phyloP scores from a whole-genome alignment of 2,329 filamentous ascomycete species.

The Hirsutella rhossiliensis region DNA sequence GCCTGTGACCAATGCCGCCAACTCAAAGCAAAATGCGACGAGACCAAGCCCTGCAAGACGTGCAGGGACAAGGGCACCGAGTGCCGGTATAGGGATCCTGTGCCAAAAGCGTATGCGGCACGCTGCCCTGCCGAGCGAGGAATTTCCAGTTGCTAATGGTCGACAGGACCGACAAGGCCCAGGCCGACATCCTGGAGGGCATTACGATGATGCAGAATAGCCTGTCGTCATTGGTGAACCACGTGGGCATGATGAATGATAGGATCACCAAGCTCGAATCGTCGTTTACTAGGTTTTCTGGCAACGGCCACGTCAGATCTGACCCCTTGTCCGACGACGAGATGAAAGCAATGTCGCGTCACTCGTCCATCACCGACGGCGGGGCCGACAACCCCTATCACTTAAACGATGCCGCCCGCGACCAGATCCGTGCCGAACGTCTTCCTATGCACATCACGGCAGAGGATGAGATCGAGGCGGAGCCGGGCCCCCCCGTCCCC shows the following conservation, averaged over 20 bases:
- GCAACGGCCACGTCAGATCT: conserved; percentile 10
- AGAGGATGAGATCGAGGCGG: conserved; percentile 37
- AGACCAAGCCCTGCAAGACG: conserved; percentile 70
- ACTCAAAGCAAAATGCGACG: conserved; percentile 85
- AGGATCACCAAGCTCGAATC: conserved; percentile 23
- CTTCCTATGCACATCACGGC: conserved; percentile 16
- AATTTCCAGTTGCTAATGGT: conserved; percentile 1
- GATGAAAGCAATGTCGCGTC: conserved; percentile 11
- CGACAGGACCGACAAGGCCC: conserved; percentile 44
- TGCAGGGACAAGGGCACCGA: conserved; percentile 77
- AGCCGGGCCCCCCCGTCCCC: conserved; percentile 37
- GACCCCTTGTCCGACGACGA: conserved; percentile 19
- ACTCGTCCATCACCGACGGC: conserved; percentile 7
- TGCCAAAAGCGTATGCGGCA: conserved; percentile 64
- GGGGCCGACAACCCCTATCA: conserved; percentile 8
- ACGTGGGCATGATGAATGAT: conserved; percentile 26
- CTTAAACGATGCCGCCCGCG: conserved; percentile 10
- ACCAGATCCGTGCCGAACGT: conserved; percentile 14
- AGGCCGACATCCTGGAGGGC: conserved; percentile 47
- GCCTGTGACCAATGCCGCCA: conserved; percentile 85
- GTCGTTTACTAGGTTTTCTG: conserved; percentile 10
- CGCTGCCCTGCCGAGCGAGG: not conserved
- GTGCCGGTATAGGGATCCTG: conserved; percentile 83
- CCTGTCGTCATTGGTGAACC: conserved; percentile 22
- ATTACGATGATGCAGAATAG: conserved; percentile 29